Conservation (phyloP, 352 stramenopile genomes). For the Pythium plurisporium region DNA sequence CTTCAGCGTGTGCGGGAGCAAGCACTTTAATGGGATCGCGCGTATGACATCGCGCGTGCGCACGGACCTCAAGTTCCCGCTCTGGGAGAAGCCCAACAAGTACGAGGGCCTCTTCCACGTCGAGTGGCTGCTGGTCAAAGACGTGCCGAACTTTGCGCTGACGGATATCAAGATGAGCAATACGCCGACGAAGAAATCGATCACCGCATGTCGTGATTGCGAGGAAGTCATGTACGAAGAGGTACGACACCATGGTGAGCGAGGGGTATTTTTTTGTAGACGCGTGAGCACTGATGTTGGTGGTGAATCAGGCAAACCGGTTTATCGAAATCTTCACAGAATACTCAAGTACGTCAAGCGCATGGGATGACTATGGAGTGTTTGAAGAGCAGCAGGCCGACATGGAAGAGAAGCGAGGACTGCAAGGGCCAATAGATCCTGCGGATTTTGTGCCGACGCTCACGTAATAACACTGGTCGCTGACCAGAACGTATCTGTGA, state of each 20-base stretch:
- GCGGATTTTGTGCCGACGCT: constrained; percentile 1
- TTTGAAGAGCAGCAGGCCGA: constrained; percentile 54
- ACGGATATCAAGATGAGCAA: constrained; percentile 77
- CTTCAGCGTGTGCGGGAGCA: constrained; percentile 75
- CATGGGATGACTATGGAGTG: constrained; percentile 70
- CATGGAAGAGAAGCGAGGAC: constrained; percentile 50
- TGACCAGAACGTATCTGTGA: too few species aligned
- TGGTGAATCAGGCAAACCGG: constrained; percentile 39
- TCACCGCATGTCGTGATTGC: constrained; percentile 71
- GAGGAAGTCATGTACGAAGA: constrained; percentile 77
- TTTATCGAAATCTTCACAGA: constrained; percentile 60
- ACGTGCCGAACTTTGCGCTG: constrained; percentile 78
- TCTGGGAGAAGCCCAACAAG: constrained; percentile 79
- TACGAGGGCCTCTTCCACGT: constrained; percentile 78
- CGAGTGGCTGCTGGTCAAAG: constrained; percentile 81
- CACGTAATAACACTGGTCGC: too few species aligned
- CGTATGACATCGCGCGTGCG: constrained; percentile 68
- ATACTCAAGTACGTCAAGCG: constrained; percentile 53
- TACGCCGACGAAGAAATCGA: constrained; percentile 74
- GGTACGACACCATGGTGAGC: constrained; percentile 20
- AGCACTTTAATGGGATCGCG: constrained; percentile 74
- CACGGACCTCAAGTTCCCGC: constrained; percentile 43
- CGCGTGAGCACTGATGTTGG: neutral
- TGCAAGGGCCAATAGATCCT: constrained; percentile 20
- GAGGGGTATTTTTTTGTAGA: neutral